phyloP scores from a whole-genome alignment of 768 basidiomycete genomes.

The Tricholoma flavovirens region DNA sequence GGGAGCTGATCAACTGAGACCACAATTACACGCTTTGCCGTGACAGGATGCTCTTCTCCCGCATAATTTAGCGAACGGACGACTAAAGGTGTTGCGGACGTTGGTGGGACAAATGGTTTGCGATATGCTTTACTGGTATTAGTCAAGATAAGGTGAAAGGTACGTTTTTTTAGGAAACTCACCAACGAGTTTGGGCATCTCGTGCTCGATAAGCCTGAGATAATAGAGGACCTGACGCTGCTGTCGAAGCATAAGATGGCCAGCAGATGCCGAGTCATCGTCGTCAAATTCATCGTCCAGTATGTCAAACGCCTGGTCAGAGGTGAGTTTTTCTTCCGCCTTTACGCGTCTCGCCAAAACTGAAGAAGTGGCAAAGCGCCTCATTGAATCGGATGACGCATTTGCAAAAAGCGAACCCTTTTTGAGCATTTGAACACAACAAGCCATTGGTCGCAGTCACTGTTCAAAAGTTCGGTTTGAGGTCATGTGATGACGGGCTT shows the following conservation, averaged over 20 bases:
- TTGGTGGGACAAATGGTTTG: constrained; percentile 72
- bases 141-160: constrained; percentile 2
- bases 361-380: constrained; percentile 22
- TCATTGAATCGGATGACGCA: constrained; percentile 5
- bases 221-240: constrained; percentile 73
- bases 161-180: background rate
- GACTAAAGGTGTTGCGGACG: constrained; percentile 49
- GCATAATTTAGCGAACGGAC: constrained; percentile 74
- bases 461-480: too few relatives aligned
- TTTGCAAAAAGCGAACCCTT: background rate
- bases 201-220: constrained; percentile 81
- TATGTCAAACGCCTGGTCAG: constrained; percentile 38
- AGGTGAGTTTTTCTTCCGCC: constrained; percentile 33
- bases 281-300: constrained; percentile 39
- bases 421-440: background rate
- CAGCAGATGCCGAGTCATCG: constrained; percentile 64
- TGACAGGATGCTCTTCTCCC: constrained; percentile 70
- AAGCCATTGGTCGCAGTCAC: background rate
- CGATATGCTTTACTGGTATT: constrained; percentile 55
- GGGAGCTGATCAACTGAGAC: constrained; percentile 73
- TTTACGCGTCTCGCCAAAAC: constrained; percentile 30
- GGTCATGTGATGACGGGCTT: too few relatives aligned
- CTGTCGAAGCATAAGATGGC: constrained; percentile 68
- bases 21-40: constrained; percentile 65
- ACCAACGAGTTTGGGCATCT: constrained; percentile 82